A percentile compares a stretch with the other conserved stretches of the same genome.
Conservation (phyloP, 1,284 basidiomycete species). For the Sanghuangporus sanghuang region DNA sequence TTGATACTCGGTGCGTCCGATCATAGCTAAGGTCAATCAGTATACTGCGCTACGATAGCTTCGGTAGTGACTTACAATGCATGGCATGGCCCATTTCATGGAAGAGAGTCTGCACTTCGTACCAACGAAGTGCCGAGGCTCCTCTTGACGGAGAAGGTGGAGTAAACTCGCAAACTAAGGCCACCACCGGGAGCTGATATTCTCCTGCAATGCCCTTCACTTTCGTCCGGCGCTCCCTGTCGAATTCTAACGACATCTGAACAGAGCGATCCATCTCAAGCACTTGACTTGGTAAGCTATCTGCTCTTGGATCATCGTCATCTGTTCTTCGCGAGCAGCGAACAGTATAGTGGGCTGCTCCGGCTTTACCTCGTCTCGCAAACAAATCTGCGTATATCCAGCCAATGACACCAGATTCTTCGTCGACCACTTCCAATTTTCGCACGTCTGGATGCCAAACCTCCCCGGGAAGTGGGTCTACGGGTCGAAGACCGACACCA, state of each 20-base stretch:
- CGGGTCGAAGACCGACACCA: constrained; percentile 77
- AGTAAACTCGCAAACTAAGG: constrained; percentile 86
- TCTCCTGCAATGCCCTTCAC: constrained; percentile 59
- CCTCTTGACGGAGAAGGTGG: constrained; percentile 57
- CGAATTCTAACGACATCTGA: constrained; percentile 52
- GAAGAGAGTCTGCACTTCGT: constrained; percentile 92
- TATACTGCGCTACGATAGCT: constrained; percentile 14
- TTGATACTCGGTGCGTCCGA: constrained; percentile 95
- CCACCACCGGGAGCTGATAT: constrained; percentile 89
- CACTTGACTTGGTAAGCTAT: constrained; percentile 40
- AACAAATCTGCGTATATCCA: constrained; percentile 96
- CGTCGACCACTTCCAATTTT: constrained; percentile 91
- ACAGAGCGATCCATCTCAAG: constrained; percentile 33
- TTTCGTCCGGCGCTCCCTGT: constrained; percentile 49
- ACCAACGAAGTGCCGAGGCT: constrained; percentile 82
- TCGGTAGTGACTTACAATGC: constrained; percentile 73
- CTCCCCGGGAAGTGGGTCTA: constrained; percentile 67
- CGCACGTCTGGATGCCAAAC: constrained; percentile 87
- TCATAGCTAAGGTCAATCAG: constrained; percentile 69
- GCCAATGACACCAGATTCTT: constrained; percentile 80
- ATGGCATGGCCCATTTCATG: constrained; percentile 99
- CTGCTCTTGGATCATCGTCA: constrained; percentile 76
- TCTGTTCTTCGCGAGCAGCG: constrained; percentile 90
- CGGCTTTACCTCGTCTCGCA: constrained; percentile 80
- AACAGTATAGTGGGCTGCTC: constrained; percentile 97